Evolutionary conservation across 73 alveolate genomes (phyloP).

Genomic region (Durusdinium trenchii): DNA sequence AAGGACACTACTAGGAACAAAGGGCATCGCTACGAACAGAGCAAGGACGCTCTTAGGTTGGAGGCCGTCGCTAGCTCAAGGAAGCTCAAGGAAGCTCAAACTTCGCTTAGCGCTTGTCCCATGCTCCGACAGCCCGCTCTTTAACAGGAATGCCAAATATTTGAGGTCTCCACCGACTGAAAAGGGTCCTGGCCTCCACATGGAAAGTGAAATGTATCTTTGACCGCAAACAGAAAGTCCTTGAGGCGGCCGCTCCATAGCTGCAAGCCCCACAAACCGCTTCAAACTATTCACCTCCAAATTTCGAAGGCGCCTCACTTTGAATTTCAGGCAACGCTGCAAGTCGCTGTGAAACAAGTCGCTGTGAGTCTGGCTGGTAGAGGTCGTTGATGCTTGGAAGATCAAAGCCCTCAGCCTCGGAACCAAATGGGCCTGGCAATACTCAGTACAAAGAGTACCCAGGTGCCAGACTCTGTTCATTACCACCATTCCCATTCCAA

Average conservation of each 20-base stretch:
- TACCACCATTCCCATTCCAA: conserved; percentile 95
- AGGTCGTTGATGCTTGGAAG: conserved; percentile 73
- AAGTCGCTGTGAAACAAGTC: not conserved
- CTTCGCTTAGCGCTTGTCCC: no score
- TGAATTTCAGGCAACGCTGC: not conserved
- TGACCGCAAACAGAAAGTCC: not conserved
- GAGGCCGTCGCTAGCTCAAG: not conserved
- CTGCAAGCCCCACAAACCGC: conserved; percentile 90
- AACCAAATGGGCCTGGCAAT: not conserved
- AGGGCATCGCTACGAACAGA: no score
- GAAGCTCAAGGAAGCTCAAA: no score
- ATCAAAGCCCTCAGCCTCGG: not conserved
- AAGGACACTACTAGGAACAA: no score
- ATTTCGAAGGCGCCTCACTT: conserved; percentile 58
- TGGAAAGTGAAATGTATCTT: not conserved
- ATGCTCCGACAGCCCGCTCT: not conserved
- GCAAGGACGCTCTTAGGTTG: not conserved
- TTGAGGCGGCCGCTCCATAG: conserved; percentile 21
- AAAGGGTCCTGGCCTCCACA: conserved; percentile 53
- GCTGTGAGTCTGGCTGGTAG: not conserved
- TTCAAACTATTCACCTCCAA: conserved; percentile 94
- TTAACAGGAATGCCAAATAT: not conserved
- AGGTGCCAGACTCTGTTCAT: conserved; percentile 49
- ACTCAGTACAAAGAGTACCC: not conserved
- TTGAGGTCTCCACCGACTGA: not conserved